phyloP scores from a whole-genome alignment of 257 asterid species.

The Ophiorrhiza pumila region DNA sequence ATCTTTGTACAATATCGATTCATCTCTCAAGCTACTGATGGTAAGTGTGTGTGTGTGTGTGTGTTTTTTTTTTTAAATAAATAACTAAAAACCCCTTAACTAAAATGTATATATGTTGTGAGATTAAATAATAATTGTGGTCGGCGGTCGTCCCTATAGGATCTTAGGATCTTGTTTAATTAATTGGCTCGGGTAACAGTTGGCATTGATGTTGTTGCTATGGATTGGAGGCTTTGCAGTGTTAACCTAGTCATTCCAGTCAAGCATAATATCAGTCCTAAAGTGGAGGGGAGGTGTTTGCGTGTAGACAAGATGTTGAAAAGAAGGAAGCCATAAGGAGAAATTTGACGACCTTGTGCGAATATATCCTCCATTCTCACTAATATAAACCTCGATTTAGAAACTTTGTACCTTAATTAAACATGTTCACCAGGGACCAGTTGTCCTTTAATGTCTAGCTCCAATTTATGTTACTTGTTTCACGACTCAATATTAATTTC shows the following conservation, averaged over 20 bases:
- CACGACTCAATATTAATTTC: too few relatives aligned
- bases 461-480: neutral
- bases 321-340: neutral
- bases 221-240: too few relatives aligned
- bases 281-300: neutral
- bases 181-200: neutral
- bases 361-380: neutral
- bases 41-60: too few relatives aligned
- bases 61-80: too few relatives aligned
- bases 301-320: neutral
- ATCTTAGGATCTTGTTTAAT: neutral
- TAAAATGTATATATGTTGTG: too few relatives aligned
- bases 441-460: too few relatives aligned
- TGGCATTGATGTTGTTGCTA: neutral
- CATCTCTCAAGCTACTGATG: too few relatives aligned
- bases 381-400: neutral
- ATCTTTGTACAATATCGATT: too few relatives aligned
- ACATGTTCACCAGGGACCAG: too few relatives aligned
- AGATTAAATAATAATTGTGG: neutral
- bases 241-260: neutral
- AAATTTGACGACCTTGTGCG: neutral
- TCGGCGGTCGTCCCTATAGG: too few relatives aligned
- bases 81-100: too few relatives aligned
- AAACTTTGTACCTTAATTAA: too few relatives aligned
- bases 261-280: neutral